Conservation (phyloP, 805 yeast species). For the Sugiyamaella chiloensis region DNA sequence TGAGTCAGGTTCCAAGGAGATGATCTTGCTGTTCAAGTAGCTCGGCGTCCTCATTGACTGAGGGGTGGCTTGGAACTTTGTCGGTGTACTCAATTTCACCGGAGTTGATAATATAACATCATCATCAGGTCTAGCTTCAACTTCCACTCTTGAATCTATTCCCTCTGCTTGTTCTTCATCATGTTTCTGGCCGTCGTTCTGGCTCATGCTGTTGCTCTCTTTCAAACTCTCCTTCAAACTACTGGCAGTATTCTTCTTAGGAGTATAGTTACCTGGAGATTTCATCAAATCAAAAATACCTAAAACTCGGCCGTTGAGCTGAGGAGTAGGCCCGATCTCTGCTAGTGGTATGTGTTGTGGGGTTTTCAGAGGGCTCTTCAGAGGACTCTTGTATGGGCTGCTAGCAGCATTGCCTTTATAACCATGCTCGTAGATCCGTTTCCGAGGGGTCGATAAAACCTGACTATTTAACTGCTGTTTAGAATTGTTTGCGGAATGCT, state of each 20-base stretch:
- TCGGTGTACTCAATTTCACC: slow-evolving; percentile 5
- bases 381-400: slow-evolving; percentile 8
- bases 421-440: neutral
- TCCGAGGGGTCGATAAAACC: neutral
- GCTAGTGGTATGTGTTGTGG: slow-evolving; percentile 12
- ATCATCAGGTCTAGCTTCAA: neutral
- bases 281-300: slow-evolving; percentile 60
- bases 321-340: slow-evolving; percentile 85
- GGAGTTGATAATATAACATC: slow-evolving; percentile 10
- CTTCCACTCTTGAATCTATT: neutral
- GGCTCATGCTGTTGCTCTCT: neutral
- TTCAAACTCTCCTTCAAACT: too few species aligned
- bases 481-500: neutral
- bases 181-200: neutral
- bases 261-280: neutral
- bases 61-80: slow-evolving; percentile 9
- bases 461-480: neutral
- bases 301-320: slow-evolving; percentile 69
- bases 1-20: slow-evolving; percentile 21
- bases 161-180: neutral
- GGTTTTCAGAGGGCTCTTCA: slow-evolving; percentile 7
- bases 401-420: slow-evolving; percentile 5
- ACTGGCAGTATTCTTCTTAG: too few species aligned
- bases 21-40: slow-evolving; percentile 9
- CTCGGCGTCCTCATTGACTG: slow-evolving; percentile 16